Percentiles rank a stretch among this genome's conserved stretches.
These are phyloP conservation scores for Lichtheimia ramosa DNA, from an alignment of 371 early-diverging fungal genomes.

Conservation along the genomic window DNA sequence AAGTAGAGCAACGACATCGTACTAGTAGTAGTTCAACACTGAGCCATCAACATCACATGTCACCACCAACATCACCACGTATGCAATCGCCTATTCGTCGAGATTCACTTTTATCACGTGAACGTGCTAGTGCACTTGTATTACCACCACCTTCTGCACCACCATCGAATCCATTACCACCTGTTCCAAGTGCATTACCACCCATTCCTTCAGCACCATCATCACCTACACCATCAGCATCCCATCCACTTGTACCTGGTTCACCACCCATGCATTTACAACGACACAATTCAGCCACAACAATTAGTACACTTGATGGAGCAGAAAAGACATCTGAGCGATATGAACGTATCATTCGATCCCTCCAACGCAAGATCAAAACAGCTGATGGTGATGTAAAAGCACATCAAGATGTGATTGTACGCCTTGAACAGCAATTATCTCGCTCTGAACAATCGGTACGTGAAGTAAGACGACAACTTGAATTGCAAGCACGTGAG, in stretches of 20 bases:
- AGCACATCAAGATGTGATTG: slow-evolving; percentile 49
- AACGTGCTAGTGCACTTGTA: not conserved
- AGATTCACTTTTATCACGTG: slow-evolving; percentile 16
- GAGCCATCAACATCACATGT: slow-evolving; percentile 12
- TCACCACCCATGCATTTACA: slow-evolving; percentile 1
- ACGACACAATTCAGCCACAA: slow-evolving; percentile 19
- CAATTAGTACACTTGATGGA: slow-evolving; percentile 5
- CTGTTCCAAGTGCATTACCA: slow-evolving; percentile 34
- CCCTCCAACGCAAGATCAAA: slow-evolving; percentile 42
- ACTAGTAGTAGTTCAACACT: not conserved
- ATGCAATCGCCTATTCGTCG: slow-evolving; percentile 13
- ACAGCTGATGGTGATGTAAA: slow-evolving; percentile 40
- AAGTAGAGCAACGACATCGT: slow-evolving; percentile 35
- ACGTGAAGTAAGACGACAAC: slow-evolving; percentile 39
- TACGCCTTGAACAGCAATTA: slow-evolving; percentile 40
- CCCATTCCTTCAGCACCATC: slow-evolving; percentile 6
- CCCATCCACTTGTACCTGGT: not conserved
- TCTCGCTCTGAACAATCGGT: slow-evolving; percentile 37
- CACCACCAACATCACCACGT: slow-evolving; percentile 20
- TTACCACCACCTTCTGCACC: slow-evolving; percentile 47
- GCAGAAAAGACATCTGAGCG: slow-evolving; percentile 25
- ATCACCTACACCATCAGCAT: slow-evolving; percentile 8
- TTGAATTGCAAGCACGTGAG: slow-evolving; percentile 37
- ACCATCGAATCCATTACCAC: slow-evolving; percentile 50
- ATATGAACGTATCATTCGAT: slow-evolving; percentile 44